A percentile compares a stretch with the other conserved stretches of the same genome.
These are phyloP conservation scores for Jacaranda mimosifolia DNA, from an alignment of 257 asterid species.

Conservation along the genomic window DNA sequence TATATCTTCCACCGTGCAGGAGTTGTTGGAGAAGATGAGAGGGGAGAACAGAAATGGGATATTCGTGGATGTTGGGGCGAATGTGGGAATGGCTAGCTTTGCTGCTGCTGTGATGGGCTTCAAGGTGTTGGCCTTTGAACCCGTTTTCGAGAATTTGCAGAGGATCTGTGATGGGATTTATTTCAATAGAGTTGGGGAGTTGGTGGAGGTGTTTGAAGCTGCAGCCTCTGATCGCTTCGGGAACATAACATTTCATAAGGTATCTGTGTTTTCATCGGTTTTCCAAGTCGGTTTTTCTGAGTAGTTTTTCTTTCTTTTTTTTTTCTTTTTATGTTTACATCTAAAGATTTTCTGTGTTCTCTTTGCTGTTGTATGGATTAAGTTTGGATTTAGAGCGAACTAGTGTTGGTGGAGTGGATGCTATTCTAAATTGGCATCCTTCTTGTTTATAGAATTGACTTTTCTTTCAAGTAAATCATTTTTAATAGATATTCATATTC, in stretches of 20 bases:
- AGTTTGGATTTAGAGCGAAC: conserved; percentile 20
- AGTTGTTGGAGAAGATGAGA: conserved; percentile 62
- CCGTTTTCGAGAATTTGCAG: conserved; percentile 97
- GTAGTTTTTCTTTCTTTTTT: too few species aligned
- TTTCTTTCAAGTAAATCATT: background rate
- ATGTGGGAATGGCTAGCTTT: conserved; percentile 96
- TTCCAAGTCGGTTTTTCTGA: too few species aligned
- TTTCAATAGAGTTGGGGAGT: conserved; percentile 77
- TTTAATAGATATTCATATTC: background rate
- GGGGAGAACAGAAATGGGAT: conserved; percentile 56
- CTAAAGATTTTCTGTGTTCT: background rate
- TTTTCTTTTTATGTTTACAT: background rate
- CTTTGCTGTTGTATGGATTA: background rate
- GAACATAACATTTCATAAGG: conserved; percentile 94
- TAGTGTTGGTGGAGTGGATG: conserved; percentile 14
- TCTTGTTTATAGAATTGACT: background rate
- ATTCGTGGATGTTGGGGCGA: conserved; percentile 93
- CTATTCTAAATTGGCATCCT: background rate
- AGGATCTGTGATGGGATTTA: conserved; percentile 92
- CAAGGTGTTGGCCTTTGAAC: conserved; percentile 91
- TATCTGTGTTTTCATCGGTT: conserved; percentile 16
- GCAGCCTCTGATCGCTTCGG: conserved; percentile 83
- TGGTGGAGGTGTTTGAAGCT: conserved; percentile 83
- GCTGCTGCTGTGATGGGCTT: conserved; percentile 99
- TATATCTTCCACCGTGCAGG: conserved; percentile 90